phyloP scores from a whole-genome alignment of 179 eudicot species.

The Drosera spatulata region DNA sequence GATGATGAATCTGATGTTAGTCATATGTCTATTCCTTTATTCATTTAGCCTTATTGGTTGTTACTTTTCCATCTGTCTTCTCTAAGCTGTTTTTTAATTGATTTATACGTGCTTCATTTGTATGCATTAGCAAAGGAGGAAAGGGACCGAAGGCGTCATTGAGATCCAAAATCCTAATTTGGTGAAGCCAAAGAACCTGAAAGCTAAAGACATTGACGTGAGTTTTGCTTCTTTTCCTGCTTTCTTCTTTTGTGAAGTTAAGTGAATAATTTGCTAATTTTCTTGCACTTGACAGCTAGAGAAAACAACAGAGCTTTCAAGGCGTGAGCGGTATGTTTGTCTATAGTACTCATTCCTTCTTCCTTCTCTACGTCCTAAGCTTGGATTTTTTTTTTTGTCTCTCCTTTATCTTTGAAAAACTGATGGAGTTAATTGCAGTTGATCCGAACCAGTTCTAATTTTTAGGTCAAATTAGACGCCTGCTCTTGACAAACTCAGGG shows the following conservation, averaged over 20 bases:
- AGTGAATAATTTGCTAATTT: not conserved
- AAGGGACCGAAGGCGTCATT: conserved; percentile 80
- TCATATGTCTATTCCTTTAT: not conserved
- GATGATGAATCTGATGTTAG: conserved; percentile 66
- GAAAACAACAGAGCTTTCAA: conserved; percentile 71
- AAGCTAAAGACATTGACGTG: conserved; percentile 83
- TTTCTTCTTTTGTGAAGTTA: not conserved
- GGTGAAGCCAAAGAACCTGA: conserved; percentile 70
- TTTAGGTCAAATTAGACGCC: not conserved
- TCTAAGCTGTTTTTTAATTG: not conserved
- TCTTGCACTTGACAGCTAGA: conserved; percentile 41
- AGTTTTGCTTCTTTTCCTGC: conserved; percentile 14
- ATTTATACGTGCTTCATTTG: not conserved
- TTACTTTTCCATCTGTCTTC: not conserved
- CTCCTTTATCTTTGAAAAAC: not conserved
- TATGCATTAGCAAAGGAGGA: conserved; percentile 35
- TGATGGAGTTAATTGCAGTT: not conserved
- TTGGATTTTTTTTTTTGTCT: not conserved
- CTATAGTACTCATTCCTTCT: no score
- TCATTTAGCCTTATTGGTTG: not conserved
- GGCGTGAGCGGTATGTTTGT: conserved; percentile 71
- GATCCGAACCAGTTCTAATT: not conserved
- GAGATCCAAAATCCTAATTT: conserved; percentile 88
- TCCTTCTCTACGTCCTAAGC: no score
- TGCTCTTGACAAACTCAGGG: not conserved